These are phyloP conservation scores for Nephelium lappaceum DNA, from an alignment of 345 rosid genomes.

Conservation along the genomic window DNA sequence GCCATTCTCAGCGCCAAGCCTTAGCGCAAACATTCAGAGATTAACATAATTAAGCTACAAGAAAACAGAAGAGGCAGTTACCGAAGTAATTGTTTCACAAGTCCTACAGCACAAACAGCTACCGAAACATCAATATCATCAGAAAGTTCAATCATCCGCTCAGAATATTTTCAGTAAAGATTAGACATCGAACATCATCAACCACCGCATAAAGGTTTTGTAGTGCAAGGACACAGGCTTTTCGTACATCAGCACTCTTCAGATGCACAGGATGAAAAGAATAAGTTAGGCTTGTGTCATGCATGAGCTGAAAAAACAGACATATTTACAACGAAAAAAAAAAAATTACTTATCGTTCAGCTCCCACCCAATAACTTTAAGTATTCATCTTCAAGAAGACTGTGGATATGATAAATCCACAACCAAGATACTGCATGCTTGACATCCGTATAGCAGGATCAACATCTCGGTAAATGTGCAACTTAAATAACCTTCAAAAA, in stretches of 20 bases:
- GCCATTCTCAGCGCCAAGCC: slow-evolving; percentile 20
- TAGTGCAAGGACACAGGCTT: slow-evolving; percentile 86
- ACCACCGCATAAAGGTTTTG: slow-evolving; percentile 91
- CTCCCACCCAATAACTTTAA: slow-evolving; percentile 98
- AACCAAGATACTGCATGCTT: slow-evolving; percentile 97
- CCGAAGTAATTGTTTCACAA: slow-evolving; percentile 93
- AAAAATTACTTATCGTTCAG: slow-evolving; percentile 86
- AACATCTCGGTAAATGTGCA: slow-evolving; percentile 96
- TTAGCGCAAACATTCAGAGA: not conserved
- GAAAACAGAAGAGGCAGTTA: slow-evolving; percentile 32
- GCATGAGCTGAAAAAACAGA: slow-evolving; percentile 12
- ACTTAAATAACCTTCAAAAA: slow-evolving; percentile 84
- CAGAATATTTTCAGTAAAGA: slow-evolving; percentile 92
- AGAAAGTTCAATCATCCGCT: slow-evolving; percentile 99
- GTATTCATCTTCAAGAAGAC: slow-evolving; percentile 88
- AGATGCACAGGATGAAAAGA: slow-evolving; percentile 33
- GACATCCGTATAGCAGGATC: slow-evolving; percentile 88
- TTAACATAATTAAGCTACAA: slow-evolving; percentile 6
- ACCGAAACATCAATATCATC: slow-evolving; percentile 93
- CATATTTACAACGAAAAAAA: slow-evolving; percentile 8
- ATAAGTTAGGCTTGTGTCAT: slow-evolving; percentile 15
- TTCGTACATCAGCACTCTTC: slow-evolving; percentile 93
- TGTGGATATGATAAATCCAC: slow-evolving; percentile 92
- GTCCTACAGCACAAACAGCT: slow-evolving; percentile 94
- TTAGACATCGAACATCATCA: slow-evolving; percentile 84